Base-by-base conservation (phyloP, 2,329 filamentous ascomycete genomes). In the Teratosphaeria viscida region DNA sequence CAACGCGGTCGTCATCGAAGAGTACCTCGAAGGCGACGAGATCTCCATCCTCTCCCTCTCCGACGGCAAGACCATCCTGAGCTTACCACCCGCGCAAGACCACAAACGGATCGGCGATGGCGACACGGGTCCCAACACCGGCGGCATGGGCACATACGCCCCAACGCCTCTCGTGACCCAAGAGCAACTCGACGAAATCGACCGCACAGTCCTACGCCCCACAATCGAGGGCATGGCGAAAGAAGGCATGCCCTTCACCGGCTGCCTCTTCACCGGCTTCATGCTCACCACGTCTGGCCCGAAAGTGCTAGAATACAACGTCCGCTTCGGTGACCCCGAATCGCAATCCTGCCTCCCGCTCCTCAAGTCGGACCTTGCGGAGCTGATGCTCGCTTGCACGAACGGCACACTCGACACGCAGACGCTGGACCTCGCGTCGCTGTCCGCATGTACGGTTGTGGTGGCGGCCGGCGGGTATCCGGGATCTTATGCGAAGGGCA, bases 61-160 rank as follows among this genome's bases (percentile, higher is more conserved):
- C 70, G 94, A 99, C 71, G 94, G 94, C 57, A 87, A 88, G 71
- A 87, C 87, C 1, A 88, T 95, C 72, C 83, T 84, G 70, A 90
- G 88, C 8, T 80, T 97, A 10, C 92, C 92, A 5, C 87, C 94
- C 0, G 92, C 92, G 1, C 94, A 99, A 74, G 94, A 97, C 73
- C 94, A 99, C 79, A 97, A 99, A 82, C 85, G 91, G 63, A 91
- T 95, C 64, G 89, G 88, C 57, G 94, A 99, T 69, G 90, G 89
- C 58, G 92, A 97, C 71, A 81, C 84, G 56, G 94, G 94, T 1
- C 89, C 91, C 43, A 97, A 97, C 77, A 97, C 94, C 2, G 94
- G 92, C 61, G 94, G 94, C 49, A 97, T 97, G 94, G 94, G 94
- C 57, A 96, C 91, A 72, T 97, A 97, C 74, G 91, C 92, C 16